Evolutionary conservation across 768 basidiomycete genomes (phyloP), one percentile per base, ranked within the genome.

Genomic region (Boletus pseudopeckii): DNA sequence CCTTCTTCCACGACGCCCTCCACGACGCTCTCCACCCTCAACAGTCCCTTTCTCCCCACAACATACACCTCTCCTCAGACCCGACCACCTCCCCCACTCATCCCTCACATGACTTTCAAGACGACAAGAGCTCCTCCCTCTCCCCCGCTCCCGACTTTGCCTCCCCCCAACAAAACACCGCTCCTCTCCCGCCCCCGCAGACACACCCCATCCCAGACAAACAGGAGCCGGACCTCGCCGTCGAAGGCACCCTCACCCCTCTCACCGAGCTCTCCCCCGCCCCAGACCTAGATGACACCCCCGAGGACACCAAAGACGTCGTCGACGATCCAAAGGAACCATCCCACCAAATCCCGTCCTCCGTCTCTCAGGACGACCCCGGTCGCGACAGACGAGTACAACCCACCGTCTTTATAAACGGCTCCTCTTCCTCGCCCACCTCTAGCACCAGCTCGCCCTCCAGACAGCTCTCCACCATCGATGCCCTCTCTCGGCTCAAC

Each of bases 251-350:
- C 59, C 85, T 85, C 20, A 88, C 88, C 0, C 88, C 88, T 4
- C 80, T 91, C 64, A 89, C 85, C 59, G 88, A 89, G 57, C 80
- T 89, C 24, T 88, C 88, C 8, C 83, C 86, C 1, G 78, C 84
- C 0, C 81, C 84, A 38, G 82, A 83, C 61, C 73, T 75, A 22
- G 82, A 83, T 44, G 81, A 82, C 30, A 22, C 48, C 14, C 32
- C 53, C 42, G 67, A 68, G 15, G 58, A 66, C 52, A 33, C 20
- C 54, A 71, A 69, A 36, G 71, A 74, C 15, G 74, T 76, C 4
- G 70, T 71, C 48, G 71, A 75, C 48, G 69, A 72, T 33, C 65
- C 67, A 46, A 66, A 59, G 30, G 59, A 55, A 15, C 34, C 48
- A 20, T 40, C 54, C 9, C 46, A 42, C 33, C 20, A 33, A 28